A percentile compares a stretch with the other conserved stretches of the same genome.
Conservation (phyloP, 352 stramenopile species). For the Phytophthora cryptogea region DNA sequence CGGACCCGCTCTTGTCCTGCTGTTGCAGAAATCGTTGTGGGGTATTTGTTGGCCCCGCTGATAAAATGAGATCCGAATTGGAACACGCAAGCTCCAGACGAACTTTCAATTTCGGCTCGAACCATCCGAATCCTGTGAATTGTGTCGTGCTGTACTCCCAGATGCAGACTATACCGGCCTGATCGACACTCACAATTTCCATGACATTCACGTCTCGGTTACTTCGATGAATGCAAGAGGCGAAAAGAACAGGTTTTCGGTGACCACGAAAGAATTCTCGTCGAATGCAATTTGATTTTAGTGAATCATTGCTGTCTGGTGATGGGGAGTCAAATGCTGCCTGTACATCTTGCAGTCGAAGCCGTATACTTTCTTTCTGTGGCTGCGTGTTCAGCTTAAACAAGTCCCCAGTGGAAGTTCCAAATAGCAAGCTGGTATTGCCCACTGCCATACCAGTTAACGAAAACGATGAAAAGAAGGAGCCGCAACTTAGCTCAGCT, state of each 20-base stretch:
- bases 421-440: conserved; percentile 31
- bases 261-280: conserved; percentile 56
- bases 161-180: conserved; percentile 34
- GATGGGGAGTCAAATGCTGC: conserved; percentile 40
- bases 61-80: conserved; percentile 3
- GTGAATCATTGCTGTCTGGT: conserved; percentile 1
- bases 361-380: neutral
- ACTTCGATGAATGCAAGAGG: conserved; percentile 27
- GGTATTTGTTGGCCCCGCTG: neutral
- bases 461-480: conserved; percentile 33
- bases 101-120: conserved; percentile 28
- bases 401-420: conserved; percentile 37
- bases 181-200: conserved; percentile 52
- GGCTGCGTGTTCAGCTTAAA: conserved; percentile 38
- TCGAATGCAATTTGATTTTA: conserved; percentile 10
- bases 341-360: conserved; percentile 8
- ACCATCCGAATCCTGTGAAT: conserved; percentile 56
- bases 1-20: neutral
- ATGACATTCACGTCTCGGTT: conserved; percentile 1
- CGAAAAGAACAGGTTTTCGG: conserved; percentile 37
- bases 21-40: conserved; percentile 1
- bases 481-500: conserved; percentile 23
- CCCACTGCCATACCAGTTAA: conserved; percentile 13
- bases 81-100: conserved; percentile 34
- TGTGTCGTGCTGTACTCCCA: conserved; percentile 45